phyloP scores from a whole-genome alignment of 2,329 filamentous ascomycete species.

The Passalora sequoiae region DNA sequence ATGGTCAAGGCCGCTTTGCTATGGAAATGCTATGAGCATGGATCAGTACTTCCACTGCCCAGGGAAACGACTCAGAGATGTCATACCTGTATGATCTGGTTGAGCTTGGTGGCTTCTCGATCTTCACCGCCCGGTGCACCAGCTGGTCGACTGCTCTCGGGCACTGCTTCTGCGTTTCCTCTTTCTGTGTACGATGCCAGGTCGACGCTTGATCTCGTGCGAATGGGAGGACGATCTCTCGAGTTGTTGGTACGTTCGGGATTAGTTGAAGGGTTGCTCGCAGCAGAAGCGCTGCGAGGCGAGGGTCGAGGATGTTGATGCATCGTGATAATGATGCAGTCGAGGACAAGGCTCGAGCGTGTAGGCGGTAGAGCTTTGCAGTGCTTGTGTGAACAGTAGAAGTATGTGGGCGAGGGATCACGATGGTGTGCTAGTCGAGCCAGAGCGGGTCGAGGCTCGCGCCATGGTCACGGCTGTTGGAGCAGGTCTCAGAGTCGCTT shows the following conservation, averaged over 20 bases:
- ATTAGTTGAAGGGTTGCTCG: conserved; percentile 66
- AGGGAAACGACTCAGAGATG: conserved; percentile 1
- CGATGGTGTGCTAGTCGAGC: conserved; percentile 13
- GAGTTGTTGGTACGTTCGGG: conserved; percentile 65
- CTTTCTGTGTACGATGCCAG: conserved; percentile 47
- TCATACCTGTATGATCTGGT: conserved; percentile 84
- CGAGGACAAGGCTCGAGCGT: not conserved
- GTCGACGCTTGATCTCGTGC: conserved; percentile 52
- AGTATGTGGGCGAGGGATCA: conserved; percentile 9
- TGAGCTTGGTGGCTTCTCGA: conserved; percentile 72
- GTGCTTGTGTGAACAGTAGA: not conserved
- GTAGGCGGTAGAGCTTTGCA: not conserved
- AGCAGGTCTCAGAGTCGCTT: conserved; percentile 8
- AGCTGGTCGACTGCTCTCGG: conserved; percentile 39
- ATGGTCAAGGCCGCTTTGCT: conserved; percentile 81
- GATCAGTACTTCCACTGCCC: conserved; percentile 10
- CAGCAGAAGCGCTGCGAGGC: conserved; percentile 67
- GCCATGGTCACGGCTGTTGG: conserved; percentile 24
- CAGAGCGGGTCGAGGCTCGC: conserved; percentile 15
- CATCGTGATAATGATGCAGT: conserved; percentile 50
- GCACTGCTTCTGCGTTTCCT: conserved; percentile 41
- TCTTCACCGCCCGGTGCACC: conserved; percentile 41
- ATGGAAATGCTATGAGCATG: conserved; percentile 69
- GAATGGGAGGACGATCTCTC: conserved; percentile 55
- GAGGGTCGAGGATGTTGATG: conserved; percentile 82